Evolutionary conservation across 257 asterid species (phyloP), one percentile per base, ranked within the genome.

Genomic region (Solanum habrochaites): DNA sequence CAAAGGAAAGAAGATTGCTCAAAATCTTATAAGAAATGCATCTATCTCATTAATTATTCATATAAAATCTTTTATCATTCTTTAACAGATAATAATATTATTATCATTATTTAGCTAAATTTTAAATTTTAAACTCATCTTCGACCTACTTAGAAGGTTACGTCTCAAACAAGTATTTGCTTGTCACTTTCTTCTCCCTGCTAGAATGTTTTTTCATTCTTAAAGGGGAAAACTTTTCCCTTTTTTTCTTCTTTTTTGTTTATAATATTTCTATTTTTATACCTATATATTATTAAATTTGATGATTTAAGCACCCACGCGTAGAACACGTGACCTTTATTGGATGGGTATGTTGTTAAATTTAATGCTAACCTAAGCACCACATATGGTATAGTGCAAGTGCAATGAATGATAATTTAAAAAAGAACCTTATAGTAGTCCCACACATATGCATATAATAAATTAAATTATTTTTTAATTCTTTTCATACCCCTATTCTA

Each of bases 261-360:
- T 47, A 45, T 29, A 52, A 52, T 52, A 52, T 52, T 16, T 25
- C 10, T 29, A 47, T 11, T 80, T 47, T 7, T 11, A 16, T 18
- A 16, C 5, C 5, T 4, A 11, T 18, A 16, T 31, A n/a, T 62
- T 16, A n/a, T 56, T 18, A 56, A 77, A 45, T 82, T n/a, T 29
- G 56, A 73, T 72, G 85, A 72, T 20, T 5, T 31, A 49, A 85
- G 67, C 58, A 2, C 69, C 58, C 88, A 72, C 89, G 89, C 86
- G 88, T 20, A 31, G 86, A 83, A 72, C 89, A 87, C 86, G 89
- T 85, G 90, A 85, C 77, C 69, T 20, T 21, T 21, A 29, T 49
- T 49, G 18, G 67, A 16, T 45, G 67, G 67, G 66, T 40, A 47
- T 18, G 67, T 20, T 49, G 15, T 81, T 20, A 18, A 31, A 18